Conservation (phyloP, 1,284 basidiomycete genomes). For the Rhodotorula sp. region DNA sequence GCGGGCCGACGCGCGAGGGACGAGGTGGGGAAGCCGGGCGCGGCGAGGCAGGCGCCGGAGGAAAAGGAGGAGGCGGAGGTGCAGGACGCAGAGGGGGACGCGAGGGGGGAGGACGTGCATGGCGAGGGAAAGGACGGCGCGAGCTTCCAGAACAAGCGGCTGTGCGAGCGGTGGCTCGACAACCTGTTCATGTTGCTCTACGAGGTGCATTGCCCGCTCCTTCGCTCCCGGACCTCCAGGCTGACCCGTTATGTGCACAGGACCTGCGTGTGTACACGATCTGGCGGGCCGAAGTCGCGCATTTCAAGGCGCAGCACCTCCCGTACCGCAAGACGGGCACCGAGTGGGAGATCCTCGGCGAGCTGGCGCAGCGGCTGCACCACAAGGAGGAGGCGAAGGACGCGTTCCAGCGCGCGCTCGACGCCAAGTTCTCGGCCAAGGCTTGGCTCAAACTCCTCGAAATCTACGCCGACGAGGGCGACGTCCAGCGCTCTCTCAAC, state of each 20-base stretch:
- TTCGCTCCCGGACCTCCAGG: background rate
- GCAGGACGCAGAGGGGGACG: conserved; percentile 52
- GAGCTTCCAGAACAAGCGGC: conserved; percentile 88
- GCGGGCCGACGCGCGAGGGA: conserved; percentile 44
- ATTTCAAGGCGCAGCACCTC: conserved; percentile 96
- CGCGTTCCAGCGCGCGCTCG: conserved; percentile 91
- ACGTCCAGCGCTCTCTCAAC: conserved; percentile 85
- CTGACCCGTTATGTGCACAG: conserved; percentile 52
- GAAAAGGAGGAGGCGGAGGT: conserved; percentile 66
- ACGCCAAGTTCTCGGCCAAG: conserved; percentile 83
- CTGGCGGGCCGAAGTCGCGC: conserved; percentile 97
- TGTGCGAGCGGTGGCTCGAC: conserved; percentile 97
- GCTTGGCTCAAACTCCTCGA: conserved; percentile 91
- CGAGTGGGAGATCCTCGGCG: conserved; percentile 98
- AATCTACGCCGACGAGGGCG: conserved; percentile 90
- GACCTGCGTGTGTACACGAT: conserved; percentile 99
- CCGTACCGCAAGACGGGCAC: conserved; percentile 94
- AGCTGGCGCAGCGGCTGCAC: conserved; percentile 84
- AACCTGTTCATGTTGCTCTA: conserved; percentile 99
- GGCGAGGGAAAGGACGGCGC: conserved; percentile 39
- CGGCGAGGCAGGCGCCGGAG: conserved; percentile 45
- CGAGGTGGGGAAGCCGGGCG: conserved; percentile 46
- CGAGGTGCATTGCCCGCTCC: conserved; percentile 64
- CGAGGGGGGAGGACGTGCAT: conserved; percentile 43
- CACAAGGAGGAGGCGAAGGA: conserved; percentile 98